Evolutionary conservation across 2,329 filamentous ascomycete species (phyloP).

Genomic region (Fulvia fulva): DNA sequence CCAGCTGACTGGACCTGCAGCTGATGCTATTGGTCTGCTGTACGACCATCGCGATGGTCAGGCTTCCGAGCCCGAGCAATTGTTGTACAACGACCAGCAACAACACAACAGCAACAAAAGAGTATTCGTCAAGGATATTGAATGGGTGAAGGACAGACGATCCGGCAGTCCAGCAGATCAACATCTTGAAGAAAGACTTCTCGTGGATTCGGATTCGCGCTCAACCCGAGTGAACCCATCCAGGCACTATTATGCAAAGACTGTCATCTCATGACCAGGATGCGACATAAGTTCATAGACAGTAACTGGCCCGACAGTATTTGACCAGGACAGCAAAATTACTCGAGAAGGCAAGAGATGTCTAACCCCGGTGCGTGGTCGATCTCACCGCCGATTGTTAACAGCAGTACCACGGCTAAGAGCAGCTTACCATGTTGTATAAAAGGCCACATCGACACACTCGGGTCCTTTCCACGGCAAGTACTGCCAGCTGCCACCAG

Average conservation of each 20-base stretch:
- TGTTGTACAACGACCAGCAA: background rate
- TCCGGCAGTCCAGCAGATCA: too few relatives aligned
- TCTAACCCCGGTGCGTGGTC: too few relatives aligned
- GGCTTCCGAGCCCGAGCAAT: background rate
- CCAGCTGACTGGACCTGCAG: background rate
- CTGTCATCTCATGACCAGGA: background rate
- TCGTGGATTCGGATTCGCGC: background rate
- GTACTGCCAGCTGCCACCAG: background rate
- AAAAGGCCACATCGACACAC: too few relatives aligned
- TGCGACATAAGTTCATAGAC: background rate
- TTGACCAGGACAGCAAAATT: background rate
- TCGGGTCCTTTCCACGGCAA: too few relatives aligned
- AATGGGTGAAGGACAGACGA: too few relatives aligned
- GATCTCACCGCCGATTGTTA: too few relatives aligned
- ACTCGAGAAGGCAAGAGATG: background rate
- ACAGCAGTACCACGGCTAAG: too few relatives aligned
- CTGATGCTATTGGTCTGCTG: background rate
- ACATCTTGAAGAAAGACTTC: background rate
- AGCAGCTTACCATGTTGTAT: too few relatives aligned
- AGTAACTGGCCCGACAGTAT: background rate
- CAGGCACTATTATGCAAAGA: background rate
- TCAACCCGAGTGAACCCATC: slow-evolving; percentile 1
- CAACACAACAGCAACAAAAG: background rate
- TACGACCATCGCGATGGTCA: background rate
- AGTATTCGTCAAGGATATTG: too few relatives aligned